These are phyloP conservation scores for Candida sithepensis DNA, from an alignment of 805 yeast species.

Conservation along the genomic window DNA sequence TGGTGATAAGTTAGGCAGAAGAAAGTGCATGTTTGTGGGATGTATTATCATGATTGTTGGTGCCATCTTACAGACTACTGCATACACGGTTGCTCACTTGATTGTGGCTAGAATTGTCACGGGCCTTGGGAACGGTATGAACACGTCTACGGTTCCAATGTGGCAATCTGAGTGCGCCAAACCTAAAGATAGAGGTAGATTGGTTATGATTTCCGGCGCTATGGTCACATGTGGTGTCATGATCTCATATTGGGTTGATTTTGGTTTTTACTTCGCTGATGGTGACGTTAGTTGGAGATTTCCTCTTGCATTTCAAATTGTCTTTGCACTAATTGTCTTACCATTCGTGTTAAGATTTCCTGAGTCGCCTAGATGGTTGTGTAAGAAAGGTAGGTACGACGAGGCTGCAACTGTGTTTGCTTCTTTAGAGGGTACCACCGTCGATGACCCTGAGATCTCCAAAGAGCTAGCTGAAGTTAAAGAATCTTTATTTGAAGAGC, in stretches of 20 bases:
- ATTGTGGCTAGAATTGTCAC: constrained; percentile 34
- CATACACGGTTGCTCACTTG: constrained; percentile 23
- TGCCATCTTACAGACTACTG: constrained; percentile 24
- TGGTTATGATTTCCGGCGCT: constrained; percentile 31
- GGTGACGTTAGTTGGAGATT: constrained; percentile 31
- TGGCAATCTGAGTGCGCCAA: constrained; percentile 35
- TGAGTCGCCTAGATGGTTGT: constrained; percentile 44
- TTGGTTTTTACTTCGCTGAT: constrained; percentile 32
- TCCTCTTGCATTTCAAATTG: constrained; percentile 34
- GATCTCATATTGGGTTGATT: constrained; percentile 35
- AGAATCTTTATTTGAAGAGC: constrained; percentile 19
- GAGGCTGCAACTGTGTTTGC: constrained; percentile 41
- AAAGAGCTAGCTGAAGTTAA: constrained; percentile 20
- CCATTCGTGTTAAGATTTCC: constrained; percentile 26
- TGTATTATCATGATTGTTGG: constrained; percentile 34
- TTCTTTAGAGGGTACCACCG: constrained; percentile 34
- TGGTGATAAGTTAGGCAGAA: constrained; percentile 42
- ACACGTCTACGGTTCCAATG: constrained; percentile 34
- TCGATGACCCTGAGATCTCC: constrained; percentile 11
- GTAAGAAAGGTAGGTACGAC: constrained; percentile 35
- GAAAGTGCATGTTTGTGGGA: constrained; percentile 35
- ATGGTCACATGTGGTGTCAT: constrained; percentile 27
- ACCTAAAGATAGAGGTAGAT: constrained; percentile 30
- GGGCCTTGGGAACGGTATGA: constrained; percentile 35
- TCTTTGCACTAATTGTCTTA: constrained; percentile 17